Evolutionary conservation across 108 stramenopile species (phyloP).

Genomic region (Stephanodiscus triporus): DNA sequence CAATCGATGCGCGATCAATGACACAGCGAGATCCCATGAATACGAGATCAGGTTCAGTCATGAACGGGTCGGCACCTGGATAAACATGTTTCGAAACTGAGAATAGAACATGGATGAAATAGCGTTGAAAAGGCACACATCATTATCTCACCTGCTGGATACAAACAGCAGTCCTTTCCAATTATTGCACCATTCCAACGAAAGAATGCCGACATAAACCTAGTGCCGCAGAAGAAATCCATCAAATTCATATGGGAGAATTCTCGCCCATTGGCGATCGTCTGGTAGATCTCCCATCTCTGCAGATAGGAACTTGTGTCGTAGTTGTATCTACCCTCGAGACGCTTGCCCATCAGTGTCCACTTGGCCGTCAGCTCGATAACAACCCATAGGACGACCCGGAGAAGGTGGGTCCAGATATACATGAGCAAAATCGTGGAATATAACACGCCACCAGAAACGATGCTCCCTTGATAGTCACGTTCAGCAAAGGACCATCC

Average conservation of each 20-base stretch:
- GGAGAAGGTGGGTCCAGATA: slow-evolving; percentile 24
- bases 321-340: slow-evolving; percentile 54
- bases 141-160: not conserved
- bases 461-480: slow-evolving; percentile 31
- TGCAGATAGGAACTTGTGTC: slow-evolving; percentile 58
- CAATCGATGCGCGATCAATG: slow-evolving; percentile 62
- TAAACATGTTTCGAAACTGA: not conserved
- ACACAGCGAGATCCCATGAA: slow-evolving; percentile 58
- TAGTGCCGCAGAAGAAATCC: slow-evolving; percentile 53
- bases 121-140: not conserved
- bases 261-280: slow-evolving; percentile 19
- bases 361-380: slow-evolving; percentile 63
- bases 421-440: slow-evolving; percentile 27
- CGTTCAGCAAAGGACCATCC: slow-evolving; percentile 35
- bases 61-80: slow-evolving; percentile 48
- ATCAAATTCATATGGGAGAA: slow-evolving; percentile 33
- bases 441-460: slow-evolving; percentile 29
- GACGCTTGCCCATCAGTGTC: slow-evolving; percentile 54
- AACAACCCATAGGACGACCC: slow-evolving; percentile 34
- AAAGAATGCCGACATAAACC: slow-evolving; percentile 30
- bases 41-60: slow-evolving; percentile 70
- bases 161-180: not conserved
- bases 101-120: slow-evolving; percentile 1
- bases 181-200: not conserved
- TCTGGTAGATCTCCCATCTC: slow-evolving; percentile 65